Percentiles rank a stretch among this genome's conserved stretches.
phyloP scores from a whole-genome alignment of 2,329 filamentous ascomycete species.

The Allantophomopsis lycopodina region DNA sequence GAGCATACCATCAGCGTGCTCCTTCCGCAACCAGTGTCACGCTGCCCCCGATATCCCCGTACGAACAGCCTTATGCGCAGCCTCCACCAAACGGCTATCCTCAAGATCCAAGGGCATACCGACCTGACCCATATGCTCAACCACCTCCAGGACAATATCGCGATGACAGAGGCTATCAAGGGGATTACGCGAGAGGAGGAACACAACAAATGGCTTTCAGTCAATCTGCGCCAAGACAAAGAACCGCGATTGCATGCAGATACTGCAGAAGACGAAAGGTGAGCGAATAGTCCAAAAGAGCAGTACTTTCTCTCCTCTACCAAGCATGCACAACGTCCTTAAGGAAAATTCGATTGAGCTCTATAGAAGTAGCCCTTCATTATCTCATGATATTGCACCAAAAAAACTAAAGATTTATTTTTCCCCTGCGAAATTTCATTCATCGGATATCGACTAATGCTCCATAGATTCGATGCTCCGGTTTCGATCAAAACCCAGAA shows the following conservation, averaged over 20 bases:
- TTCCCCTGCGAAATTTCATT: too few species aligned
- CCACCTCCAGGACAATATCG: conserved; percentile 9
- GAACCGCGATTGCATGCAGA: conserved; percentile 45
- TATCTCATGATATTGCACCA: too few species aligned
- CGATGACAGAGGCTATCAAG: conserved; percentile 13
- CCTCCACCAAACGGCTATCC: conserved; percentile 11
- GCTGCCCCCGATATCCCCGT: conserved; percentile 17
- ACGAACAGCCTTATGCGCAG: conserved; percentile 11
- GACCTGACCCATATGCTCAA: conserved; percentile 12
- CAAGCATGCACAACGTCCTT: too few species aligned
- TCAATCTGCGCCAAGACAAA: conserved; percentile 40
- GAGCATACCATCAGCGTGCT: conserved; percentile 15
- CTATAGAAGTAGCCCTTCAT: too few species aligned
- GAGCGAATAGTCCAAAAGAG: conserved; percentile 11
- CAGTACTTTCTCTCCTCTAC: too few species aligned
- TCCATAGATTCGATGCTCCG: conserved; percentile 58
- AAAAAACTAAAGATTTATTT: too few species aligned
- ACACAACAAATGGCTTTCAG: conserved; percentile 17
- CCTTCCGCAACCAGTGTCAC: conserved; percentile 13
- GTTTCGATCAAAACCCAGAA: conserved; percentile 58
- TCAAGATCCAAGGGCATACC: conserved; percentile 11
- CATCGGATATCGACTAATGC: background rate
- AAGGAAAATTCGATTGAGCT: too few species aligned
- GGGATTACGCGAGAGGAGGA: conserved; percentile 12
- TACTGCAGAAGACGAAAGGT: conserved; percentile 48